A percentile compares a stretch with the other conserved stretches of the same genome.
Evolutionary conservation across 2,329 filamentous ascomycete genomes (phyloP).

Genomic region (Colletotrichum viniferum): DNA sequence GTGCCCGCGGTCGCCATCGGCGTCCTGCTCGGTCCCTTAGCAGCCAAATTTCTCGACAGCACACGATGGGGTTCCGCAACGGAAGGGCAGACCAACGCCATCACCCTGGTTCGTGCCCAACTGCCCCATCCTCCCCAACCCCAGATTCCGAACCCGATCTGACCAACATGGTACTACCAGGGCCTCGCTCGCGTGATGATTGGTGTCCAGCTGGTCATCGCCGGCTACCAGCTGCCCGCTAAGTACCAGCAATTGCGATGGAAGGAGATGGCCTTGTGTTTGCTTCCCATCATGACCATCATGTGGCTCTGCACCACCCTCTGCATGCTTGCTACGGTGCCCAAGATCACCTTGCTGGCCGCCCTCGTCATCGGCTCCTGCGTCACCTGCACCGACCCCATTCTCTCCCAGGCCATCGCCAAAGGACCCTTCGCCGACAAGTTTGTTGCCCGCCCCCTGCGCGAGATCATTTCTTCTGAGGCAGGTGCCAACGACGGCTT

Average conservation of each 20-base stretch:
- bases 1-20: constrained; percentile 61
- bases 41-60: constrained; percentile 55
- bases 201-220: constrained; percentile 65
- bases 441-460: constrained; percentile 59
- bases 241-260: constrained; percentile 54
- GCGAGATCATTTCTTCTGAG: constrained; percentile 67
- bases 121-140: neutral
- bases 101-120: constrained; percentile 39
- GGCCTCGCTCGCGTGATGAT: constrained; percentile 63
- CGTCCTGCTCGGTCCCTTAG: constrained; percentile 57
- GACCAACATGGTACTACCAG: constrained; percentile 16
- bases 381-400: constrained; percentile 65
- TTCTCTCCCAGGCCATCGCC: constrained; percentile 65
- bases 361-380: constrained; percentile 64
- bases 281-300: constrained; percentile 65
- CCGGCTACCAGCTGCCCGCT: constrained; percentile 65
- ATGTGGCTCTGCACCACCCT: constrained; percentile 65
- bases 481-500: constrained; percentile 31
- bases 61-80: constrained; percentile 41
- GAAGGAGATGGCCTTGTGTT: constrained; percentile 57
- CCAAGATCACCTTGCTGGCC: constrained; percentile 56
- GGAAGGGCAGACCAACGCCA: constrained; percentile 32
- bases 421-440: constrained; percentile 68
- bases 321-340: constrained; percentile 59
- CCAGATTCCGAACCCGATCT: neutral